Conservation (phyloP, 2,329 filamentous ascomycete species). For the Pseudogymnoascus sp. region DNA sequence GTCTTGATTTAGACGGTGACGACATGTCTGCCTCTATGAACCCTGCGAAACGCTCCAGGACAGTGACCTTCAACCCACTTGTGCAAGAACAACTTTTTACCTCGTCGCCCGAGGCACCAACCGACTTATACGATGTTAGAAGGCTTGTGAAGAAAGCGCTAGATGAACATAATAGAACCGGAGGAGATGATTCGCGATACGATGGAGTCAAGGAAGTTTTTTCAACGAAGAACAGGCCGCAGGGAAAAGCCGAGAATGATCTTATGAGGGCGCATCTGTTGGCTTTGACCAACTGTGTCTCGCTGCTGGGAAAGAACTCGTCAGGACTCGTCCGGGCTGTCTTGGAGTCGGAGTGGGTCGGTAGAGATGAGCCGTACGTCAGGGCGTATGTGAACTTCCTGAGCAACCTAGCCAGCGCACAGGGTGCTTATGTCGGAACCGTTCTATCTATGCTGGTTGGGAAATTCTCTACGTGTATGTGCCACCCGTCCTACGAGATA, state of each 20-base stretch:
- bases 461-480: constrained; percentile 57
- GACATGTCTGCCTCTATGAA: constrained; percentile 21
- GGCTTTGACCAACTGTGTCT: constrained; percentile 54
- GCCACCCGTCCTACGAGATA: background rate
- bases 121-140: background rate
- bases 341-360: constrained; percentile 57
- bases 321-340: constrained; percentile 51
- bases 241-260: constrained; percentile 29
- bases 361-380: constrained; percentile 57
- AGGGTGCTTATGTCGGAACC: constrained; percentile 67
- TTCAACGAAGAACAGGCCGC: constrained; percentile 14
- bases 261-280: constrained; percentile 55
- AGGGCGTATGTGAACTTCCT: constrained; percentile 62
- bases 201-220: constrained; percentile 53
- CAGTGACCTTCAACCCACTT: constrained; percentile 27
- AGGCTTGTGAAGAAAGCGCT: constrained; percentile 1
- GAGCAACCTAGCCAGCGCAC: constrained; percentile 69
- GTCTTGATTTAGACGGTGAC: constrained; percentile 13
- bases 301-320: constrained; percentile 53
- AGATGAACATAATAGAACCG: background rate
- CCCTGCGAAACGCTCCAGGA: constrained; percentile 24
- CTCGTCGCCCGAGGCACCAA: background rate
- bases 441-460: constrained; percentile 76
- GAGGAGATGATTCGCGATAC: constrained; percentile 50
- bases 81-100: constrained; percentile 12